These are phyloP conservation scores for Pleurotus citrinopileatus DNA, from an alignment of 768 basidiomycete species.

Conservation along the genomic window DNA sequence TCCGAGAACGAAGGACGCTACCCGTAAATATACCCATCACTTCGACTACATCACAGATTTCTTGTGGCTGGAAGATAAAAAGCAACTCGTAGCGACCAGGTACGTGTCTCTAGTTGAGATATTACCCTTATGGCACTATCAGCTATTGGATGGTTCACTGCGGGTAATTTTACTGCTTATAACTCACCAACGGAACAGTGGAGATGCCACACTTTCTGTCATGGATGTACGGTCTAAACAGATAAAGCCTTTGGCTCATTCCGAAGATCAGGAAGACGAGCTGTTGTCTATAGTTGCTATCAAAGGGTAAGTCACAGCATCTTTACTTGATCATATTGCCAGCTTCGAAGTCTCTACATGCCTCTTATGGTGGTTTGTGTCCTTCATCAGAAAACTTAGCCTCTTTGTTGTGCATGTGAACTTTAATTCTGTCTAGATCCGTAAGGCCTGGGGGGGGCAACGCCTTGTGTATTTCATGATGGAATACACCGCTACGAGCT, in stretches of 20 bases:
- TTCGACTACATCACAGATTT: conserved; percentile 96
- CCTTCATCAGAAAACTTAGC: neutral
- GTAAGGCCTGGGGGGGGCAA: too few species aligned
- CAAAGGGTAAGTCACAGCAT: conserved; percentile 55
- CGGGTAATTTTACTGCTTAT: too few species aligned
- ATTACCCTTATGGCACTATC: neutral
- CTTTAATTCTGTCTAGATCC: too few species aligned
- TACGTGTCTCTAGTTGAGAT: conserved; percentile 27
- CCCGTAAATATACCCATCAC: conserved; percentile 78
- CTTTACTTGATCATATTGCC: conserved; percentile 11
- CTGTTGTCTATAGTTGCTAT: conserved; percentile 83
- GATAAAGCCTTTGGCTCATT: conserved; percentile 73
- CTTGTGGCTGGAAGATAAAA: conserved; percentile 80
- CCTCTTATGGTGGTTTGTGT: neutral
- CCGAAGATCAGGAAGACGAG: conserved; percentile 96
- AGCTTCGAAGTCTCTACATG: neutral
- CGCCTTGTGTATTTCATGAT: too few species aligned
- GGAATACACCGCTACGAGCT: too few species aligned
- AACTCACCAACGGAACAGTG: conserved; percentile 48
- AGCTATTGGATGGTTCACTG: too few species aligned
- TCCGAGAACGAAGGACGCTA: conserved; percentile 60
- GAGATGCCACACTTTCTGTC: conserved; percentile 91
- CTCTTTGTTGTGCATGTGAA: too few species aligned
- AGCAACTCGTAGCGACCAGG: conserved; percentile 87
- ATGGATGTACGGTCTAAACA: conserved; percentile 88